Evolutionary conservation across 75 land plant genomes (phyloP).

Genomic region (Azolla pinnata): DNA sequence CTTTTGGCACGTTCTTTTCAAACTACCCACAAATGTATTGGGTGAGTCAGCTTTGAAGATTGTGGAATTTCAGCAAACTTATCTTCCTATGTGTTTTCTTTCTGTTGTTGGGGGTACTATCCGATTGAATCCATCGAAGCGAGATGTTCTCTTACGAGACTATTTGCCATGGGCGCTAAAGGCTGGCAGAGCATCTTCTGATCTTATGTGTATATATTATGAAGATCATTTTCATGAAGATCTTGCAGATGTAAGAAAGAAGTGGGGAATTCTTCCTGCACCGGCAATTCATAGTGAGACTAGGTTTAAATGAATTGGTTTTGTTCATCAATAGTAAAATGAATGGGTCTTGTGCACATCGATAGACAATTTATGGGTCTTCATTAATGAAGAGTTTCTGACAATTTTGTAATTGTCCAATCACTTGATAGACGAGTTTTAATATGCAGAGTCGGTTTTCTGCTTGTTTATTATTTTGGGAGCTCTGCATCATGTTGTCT

Average conservation of each 20-base stretch:
- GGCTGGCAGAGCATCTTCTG: slow-evolving; percentile 55
- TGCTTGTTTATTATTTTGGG: too few relatives aligned
- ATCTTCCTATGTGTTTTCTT: slow-evolving; percentile 86
- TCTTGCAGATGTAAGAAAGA: slow-evolving; percentile 59
- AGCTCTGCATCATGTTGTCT: too few relatives aligned
- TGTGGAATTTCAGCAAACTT: slow-evolving; percentile 87
- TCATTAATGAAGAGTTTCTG: too few relatives aligned
- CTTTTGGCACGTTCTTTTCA: slow-evolving; percentile 93
- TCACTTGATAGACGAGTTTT: too few relatives aligned
- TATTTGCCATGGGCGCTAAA: slow-evolving; percentile 84
- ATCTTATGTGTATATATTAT: slow-evolving; percentile 87
- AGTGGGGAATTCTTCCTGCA: slow-evolving; percentile 85
- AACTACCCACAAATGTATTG: slow-evolving; percentile 76
- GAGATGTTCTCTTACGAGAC: slow-evolving; percentile 44
- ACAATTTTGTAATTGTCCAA: too few relatives aligned
- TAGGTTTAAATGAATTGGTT: too few relatives aligned
- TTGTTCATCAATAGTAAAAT: too few relatives aligned
- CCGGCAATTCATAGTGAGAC: slow-evolving; percentile 30
- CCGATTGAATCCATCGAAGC: slow-evolving; percentile 56
- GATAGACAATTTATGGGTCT: too few relatives aligned
- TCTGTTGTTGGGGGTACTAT: slow-evolving; percentile 76
- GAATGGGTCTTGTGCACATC: too few relatives aligned
- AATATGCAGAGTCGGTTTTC: too few relatives aligned
- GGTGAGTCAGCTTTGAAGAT: slow-evolving; percentile 91
- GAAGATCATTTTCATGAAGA: slow-evolving; percentile 79